A percentile compares a stretch with the other conserved stretches of the same genome.
Conservation (phyloP, 306 rosid genomes). For the Gastrolobium bilobum region DNA sequence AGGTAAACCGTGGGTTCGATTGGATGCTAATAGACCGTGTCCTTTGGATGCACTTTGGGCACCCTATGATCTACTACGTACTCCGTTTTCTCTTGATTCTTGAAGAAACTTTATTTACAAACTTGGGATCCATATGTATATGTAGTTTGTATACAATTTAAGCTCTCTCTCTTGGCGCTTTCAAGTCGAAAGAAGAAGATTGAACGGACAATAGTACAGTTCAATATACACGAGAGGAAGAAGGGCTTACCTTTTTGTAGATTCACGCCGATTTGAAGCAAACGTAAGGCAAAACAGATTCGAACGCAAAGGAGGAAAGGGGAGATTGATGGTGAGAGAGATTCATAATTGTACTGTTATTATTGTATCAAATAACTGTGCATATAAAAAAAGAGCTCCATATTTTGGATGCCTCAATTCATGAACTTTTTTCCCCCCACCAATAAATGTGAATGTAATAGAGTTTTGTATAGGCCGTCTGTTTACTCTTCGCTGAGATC, state of each 20-base stretch:
- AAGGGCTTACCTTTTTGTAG: slow-evolving; percentile 2
- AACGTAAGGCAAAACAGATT: neutral
- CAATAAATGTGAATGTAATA: neutral
- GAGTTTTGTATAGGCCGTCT: neutral
- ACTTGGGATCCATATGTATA: slow-evolving; percentile 4
- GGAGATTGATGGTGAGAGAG: slow-evolving; percentile 9
- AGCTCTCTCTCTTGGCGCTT: neutral
- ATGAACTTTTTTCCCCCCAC: neutral
- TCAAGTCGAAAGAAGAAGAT: neutral
- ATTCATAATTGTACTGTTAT: slow-evolving; percentile 13
- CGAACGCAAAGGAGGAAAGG: neutral
- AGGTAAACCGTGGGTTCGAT: slow-evolving; percentile 93
- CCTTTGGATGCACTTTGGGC: slow-evolving; percentile 96
- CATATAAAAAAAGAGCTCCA: slow-evolving; percentile 49
- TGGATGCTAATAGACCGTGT: slow-evolving; percentile 86
- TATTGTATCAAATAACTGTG: slow-evolving; percentile 48
- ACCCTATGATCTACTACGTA: slow-evolving; percentile 81
- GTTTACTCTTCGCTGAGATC: neutral
- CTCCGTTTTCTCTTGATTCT: slow-evolving; percentile 83
- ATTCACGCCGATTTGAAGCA: slow-evolving; percentile 3
- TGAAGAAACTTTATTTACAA: slow-evolving; percentile 14
- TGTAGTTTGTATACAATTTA: neutral
- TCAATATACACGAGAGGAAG: neutral
- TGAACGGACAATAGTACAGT: neutral
- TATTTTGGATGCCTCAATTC: slow-evolving; percentile 39